Evolutionary conservation across 768 basidiomycete species (phyloP).

Genomic region (Kondoa subrosea): DNA sequence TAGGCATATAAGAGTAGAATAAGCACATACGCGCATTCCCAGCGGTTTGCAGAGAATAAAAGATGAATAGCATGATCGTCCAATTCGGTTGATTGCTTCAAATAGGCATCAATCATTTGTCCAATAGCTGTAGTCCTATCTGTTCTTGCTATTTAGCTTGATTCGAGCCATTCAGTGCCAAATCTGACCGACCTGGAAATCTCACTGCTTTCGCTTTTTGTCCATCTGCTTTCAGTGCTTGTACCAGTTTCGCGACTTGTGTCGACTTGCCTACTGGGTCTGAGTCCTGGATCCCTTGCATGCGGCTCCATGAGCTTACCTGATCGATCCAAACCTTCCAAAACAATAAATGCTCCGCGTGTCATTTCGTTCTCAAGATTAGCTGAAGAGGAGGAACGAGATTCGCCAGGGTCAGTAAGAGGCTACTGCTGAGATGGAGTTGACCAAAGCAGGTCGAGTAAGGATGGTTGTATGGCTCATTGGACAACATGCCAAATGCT

Average conservation of each 20-base stretch:
- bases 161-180: neutral
- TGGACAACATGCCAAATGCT: too few relatives aligned
- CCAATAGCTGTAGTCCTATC: constrained; percentile 84
- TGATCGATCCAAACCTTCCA: constrained; percentile 6
- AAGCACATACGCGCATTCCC: constrained; percentile 65
- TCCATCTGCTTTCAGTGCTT: constrained; percentile 38
- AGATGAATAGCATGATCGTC: constrained; percentile 85
- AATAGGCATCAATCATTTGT: constrained; percentile 79
- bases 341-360: constrained; percentile 17
- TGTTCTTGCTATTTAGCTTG: constrained; percentile 30
- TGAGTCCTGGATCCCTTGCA: constrained; percentile 90
- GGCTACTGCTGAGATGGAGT: too few relatives aligned
- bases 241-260: constrained; percentile 49
- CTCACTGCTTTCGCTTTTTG: constrained; percentile 49
- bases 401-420: too few relatives aligned
- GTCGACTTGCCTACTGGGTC: constrained; percentile 91
- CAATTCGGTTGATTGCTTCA: constrained; percentile 64
- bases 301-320: constrained; percentile 43
- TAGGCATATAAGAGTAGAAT: neutral
- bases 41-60: constrained; percentile 88
- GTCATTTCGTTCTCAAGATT: neutral
- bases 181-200: constrained; percentile 59
- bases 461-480: too few relatives aligned
- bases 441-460: too few relatives aligned
- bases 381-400: too few relatives aligned